Evolutionary conservation across 2,329 filamentous ascomycete genomes (phyloP).

Genomic region (Xylariaceae sp.): DNA sequence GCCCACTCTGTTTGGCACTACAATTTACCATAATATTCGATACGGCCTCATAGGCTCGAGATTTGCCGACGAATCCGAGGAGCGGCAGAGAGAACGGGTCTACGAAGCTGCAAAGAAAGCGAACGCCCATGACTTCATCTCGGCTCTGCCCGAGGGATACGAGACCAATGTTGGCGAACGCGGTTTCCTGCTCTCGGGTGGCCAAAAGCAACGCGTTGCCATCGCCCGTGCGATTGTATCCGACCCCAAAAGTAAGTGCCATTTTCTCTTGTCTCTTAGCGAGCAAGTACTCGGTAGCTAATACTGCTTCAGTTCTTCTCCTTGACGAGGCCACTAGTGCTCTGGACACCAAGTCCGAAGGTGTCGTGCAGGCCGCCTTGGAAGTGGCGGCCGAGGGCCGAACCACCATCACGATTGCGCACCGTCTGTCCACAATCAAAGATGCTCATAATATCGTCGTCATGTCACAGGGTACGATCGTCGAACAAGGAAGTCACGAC

Average conservation of each 20-base stretch:
- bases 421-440: conserved; percentile 89
- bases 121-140: conserved; percentile 91
- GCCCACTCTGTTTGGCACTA: conserved; percentile 80
- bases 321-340: conserved; percentile 94
- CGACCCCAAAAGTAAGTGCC: conserved; percentile 65
- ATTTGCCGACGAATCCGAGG: conserved; percentile 59
- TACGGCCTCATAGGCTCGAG: conserved; percentile 82
- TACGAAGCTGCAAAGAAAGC: conserved; percentile 79
- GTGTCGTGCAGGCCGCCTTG: conserved; percentile 85
- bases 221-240: conserved; percentile 87
- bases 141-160: conserved; percentile 74
- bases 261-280: neutral
- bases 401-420: conserved; percentile 93
- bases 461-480: conserved; percentile 75
- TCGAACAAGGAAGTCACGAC: conserved; percentile 87
- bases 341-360: conserved; percentile 89
- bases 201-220: conserved; percentile 94
- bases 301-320: conserved; percentile 52
- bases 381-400: conserved; percentile 78
- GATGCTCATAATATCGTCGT: conserved; percentile 95
- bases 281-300: conserved; percentile 2
- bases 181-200: conserved; percentile 85
- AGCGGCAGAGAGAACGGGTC: conserved; percentile 63
- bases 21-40: conserved; percentile 84
- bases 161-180: conserved; percentile 93